Base-by-base conservation (phyloP, 257 asterid genomes). In the Fraxinus americana region DNA sequence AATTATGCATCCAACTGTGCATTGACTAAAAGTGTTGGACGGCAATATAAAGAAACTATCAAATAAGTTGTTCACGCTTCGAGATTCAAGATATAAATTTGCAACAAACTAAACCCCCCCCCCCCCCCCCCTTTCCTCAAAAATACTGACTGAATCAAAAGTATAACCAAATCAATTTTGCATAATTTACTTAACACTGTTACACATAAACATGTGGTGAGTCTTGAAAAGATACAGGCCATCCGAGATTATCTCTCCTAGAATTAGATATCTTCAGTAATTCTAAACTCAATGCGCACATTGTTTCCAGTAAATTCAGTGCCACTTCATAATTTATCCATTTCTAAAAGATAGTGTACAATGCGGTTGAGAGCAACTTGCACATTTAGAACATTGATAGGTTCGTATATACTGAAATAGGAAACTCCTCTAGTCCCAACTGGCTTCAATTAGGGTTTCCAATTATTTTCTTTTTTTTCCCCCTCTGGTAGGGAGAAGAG, bases 1-100 rank as follows among this genome's bases (percentile, higher is more conserved):
- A 70, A 27, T 67, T 75, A 35, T 36, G 73, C 74, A 76, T 74
- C 79, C 82, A 67, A 63, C 41, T 39, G 71, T 57, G 63, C 35
- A 70, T 50, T 82, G 73, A 66, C 78, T 76, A 77, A 71, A 70
- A 65, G 61, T 32, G 78, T 54, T 63, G 36, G 45, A 61, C 21
- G 1, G 69, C 69, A 32, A 70, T 68, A 72, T 45, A 36, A 59
- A 35, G 69, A 38, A 71, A 65, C 54, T 12, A 66, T 59, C 54
- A 41, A 43, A 29, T 36, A 54, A 72, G 59, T 27, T 38, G 30
- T 59, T 65, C 72, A 75, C 4, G 25, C 69, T 39, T 75, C 72
- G 80, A 72, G 66, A 59, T n/a, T 48, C 19, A 63, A 63, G 35
- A 63, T 63, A 25, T 27, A 63, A 63, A 23, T 61, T 63, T 63